These are phyloP conservation scores for Lactarius sanguifluus DNA, from an alignment of 768 basidiomycete species.

Conservation along the genomic window DNA sequence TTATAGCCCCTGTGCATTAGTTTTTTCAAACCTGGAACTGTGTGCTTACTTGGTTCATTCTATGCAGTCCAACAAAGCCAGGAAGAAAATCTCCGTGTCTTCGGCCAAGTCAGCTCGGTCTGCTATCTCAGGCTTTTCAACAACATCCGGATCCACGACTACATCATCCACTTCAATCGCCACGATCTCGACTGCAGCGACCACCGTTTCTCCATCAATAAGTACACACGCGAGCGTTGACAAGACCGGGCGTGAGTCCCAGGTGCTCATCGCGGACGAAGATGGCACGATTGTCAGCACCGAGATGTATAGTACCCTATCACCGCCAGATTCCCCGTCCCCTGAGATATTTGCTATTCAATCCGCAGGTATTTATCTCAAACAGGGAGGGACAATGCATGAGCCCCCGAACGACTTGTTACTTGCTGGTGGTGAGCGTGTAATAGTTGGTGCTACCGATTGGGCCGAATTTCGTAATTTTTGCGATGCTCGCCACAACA, in stretches of 20 bases:
- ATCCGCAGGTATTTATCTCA: constrained; percentile 10
- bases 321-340: background rate
- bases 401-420: constrained; percentile 1
- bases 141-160: constrained; percentile 19
- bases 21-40: background rate
- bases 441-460: constrained; percentile 15
- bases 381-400: constrained; percentile 5
- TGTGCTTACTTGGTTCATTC: constrained; percentile 3
- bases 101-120: constrained; percentile 20
- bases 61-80: constrained; percentile 19
- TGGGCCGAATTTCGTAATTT: constrained; percentile 17
- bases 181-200: constrained; percentile 19
- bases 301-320: constrained; percentile 1
- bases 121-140: constrained; percentile 11
- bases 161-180: constrained; percentile 18
- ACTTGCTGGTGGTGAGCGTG: constrained; percentile 12
- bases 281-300: constrained; percentile 2
- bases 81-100: constrained; percentile 26
- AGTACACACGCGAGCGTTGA: constrained; percentile 5
- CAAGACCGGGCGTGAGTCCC: constrained; percentile 5
- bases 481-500: constrained; percentile 5
- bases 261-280: constrained; percentile 20
- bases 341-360: background rate
- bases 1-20: background rate
- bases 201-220: constrained; percentile 22